Evolutionary conservation across 2,329 filamentous ascomycete species (phyloP).

Genomic region (Phaeomoniella chlamydospora): DNA sequence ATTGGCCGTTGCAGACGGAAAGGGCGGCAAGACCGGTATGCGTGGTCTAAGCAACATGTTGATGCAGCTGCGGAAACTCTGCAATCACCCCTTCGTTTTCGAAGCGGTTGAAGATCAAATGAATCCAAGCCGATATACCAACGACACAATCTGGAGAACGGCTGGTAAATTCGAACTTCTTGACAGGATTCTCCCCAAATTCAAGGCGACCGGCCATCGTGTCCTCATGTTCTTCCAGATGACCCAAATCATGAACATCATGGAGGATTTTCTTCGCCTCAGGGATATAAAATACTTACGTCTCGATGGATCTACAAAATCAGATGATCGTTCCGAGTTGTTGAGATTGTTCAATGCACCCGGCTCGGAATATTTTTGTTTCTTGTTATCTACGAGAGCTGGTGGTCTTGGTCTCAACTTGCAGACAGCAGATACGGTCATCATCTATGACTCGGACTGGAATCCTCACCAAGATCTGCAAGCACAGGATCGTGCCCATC

Average conservation of each 20-base stretch:
- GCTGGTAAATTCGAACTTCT: conserved; percentile 94
- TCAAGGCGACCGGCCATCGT: conserved; percentile 77
- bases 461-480: conserved; percentile 99
- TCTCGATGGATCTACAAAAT: conserved; percentile 92
- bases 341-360: conserved; percentile 81
- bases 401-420: conserved; percentile 95
- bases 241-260: conserved; percentile 99
- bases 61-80: conserved; percentile 97
- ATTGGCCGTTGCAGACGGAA: conserved; percentile 85
- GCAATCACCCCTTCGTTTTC: conserved; percentile 98
- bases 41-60: conserved; percentile 98
- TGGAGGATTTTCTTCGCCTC: conserved; percentile 92
- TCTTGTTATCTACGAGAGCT: conserved; percentile 93
- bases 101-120: conserved; percentile 96
- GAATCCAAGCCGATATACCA: conserved; percentile 77
- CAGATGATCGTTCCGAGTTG: conserved; percentile 88
- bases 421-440: conserved; percentile 96
- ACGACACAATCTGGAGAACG: conserved; percentile 89
- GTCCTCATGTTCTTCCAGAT: conserved; percentile 99
- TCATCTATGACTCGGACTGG: conserved; percentile 99
- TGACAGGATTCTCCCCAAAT: conserved; percentile 86
- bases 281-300: conserved; percentile 75
- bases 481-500: conserved; percentile 97
- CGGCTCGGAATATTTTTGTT: conserved; percentile 88
- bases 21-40: conserved; percentile 86